Percentiles rank a stretch among this genome's conserved stretches.
Evolutionary conservation across 768 basidiomycete species (phyloP).

Genomic region (Pleurotus platypus): DNA sequence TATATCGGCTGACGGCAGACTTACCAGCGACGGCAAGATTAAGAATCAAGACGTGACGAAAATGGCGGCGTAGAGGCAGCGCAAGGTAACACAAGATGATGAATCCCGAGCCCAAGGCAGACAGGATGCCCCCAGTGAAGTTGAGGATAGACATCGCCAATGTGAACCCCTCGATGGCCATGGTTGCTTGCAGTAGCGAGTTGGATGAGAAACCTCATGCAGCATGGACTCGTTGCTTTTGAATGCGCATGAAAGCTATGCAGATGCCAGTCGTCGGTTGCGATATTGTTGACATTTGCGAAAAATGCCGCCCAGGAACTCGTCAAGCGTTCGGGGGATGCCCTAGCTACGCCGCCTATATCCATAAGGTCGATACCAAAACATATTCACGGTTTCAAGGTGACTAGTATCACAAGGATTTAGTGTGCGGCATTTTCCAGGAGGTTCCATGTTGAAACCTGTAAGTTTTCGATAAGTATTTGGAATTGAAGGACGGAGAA

Average conservation of each 20-base stretch:
- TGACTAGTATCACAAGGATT: neutral
- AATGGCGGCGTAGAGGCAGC: conserved; percentile 10
- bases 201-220: neutral
- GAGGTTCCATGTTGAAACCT: no score
- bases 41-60: conserved; percentile 14
- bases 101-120: conserved; percentile 11
- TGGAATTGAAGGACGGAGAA: no score
- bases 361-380: neutral
- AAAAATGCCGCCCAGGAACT: no score
- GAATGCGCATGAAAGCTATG: neutral
- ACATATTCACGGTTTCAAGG: neutral
- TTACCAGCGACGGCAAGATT: conserved; percentile 13
- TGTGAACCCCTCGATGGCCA: conserved; percentile 14
- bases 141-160: conserved; percentile 9
- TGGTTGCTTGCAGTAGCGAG: neutral
- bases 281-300: neutral
- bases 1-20: neutral
- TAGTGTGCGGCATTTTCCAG: neutral
- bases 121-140: conserved; percentile 9
- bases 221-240: neutral
- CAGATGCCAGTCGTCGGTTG: neutral
- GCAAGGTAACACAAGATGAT: conserved; percentile 13
- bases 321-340: no score
- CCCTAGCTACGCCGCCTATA: neutral
- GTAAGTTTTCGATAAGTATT: no score